Evolutionary conservation across 768 basidiomycete species (phyloP), one percentile per base, ranked within the genome.

Genomic region (Psilocybe sp.): DNA sequence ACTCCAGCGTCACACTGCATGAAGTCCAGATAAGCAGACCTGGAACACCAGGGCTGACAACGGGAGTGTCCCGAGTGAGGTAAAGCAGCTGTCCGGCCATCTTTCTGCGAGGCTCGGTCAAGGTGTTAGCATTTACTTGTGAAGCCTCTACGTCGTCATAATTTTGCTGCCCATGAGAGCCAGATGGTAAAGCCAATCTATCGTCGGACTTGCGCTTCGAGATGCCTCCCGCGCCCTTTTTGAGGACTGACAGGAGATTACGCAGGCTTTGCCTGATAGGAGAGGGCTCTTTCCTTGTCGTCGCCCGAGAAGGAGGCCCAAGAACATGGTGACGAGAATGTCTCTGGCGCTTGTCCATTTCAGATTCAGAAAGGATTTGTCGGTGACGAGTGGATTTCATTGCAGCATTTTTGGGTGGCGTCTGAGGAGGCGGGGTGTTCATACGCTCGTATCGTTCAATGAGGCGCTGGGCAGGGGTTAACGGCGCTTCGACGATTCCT

Each of bases 201-300:
- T 62, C 60, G 12, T 56, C 58, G 16, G 57, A 49, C 40, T 57
- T 59, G 5, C 53, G 56, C 49, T 65, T 69, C 23, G 60, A 50
- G 38, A 58, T 51, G 14, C 57, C 60, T 3, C 49, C 51, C 7
- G 60, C 52, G 16, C 63, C 68, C 63, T 80, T 84, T 66, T 76
- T 84, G 69, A 87, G 75, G 3, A 80, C 79, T 5, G 82, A 77
- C 39, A 88, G 67, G 28, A 87, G 61, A 55, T 81, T 87, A 36
- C 79, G 76, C 53, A 88, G 67, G 14, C 85, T 87, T 61, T 79
- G 80, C 18, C 84, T 78, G 44, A 88, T 67, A 2, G 82, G 80
- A 4, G 81, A 85, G 3, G 36, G 49, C 60, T 53, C 56, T 31
- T 53, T 53, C 43, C 55, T 59, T 40, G 54, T 51, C 28, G n/a